Evolutionary conservation across 352 stramenopile genomes (phyloP).

Genomic region (Phytophthora cajani): DNA sequence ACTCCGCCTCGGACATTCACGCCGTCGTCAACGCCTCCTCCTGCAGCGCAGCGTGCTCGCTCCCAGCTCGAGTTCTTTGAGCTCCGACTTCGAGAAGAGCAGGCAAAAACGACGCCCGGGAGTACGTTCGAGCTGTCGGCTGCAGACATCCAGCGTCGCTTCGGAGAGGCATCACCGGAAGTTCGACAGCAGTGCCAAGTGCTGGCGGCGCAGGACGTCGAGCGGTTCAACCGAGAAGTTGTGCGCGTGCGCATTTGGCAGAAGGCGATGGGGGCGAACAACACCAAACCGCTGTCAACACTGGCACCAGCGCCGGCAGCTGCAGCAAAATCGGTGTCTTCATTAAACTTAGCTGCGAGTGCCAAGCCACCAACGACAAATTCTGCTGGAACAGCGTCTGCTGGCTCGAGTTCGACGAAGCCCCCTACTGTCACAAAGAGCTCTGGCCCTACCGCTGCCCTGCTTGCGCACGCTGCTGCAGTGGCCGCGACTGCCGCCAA

Average conservation of each 20-base stretch:
- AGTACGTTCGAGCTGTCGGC: slow-evolving; percentile 14
- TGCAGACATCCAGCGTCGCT: slow-evolving; percentile 42
- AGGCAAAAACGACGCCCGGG: neutral
- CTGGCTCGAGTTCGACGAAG: neutral
- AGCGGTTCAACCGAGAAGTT: slow-evolving; percentile 69
- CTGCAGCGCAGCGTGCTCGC: slow-evolving; percentile 36
- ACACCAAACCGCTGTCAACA: slow-evolving; percentile 6
- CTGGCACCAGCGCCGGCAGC: neutral
- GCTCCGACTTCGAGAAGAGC: slow-evolving; percentile 32
- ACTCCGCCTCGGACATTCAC: slow-evolving; percentile 32
- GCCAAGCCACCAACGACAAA: neutral
- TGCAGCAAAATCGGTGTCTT: neutral
- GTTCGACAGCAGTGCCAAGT: slow-evolving; percentile 52
- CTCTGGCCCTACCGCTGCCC: slow-evolving; percentile 16
- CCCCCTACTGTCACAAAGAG: neutral
- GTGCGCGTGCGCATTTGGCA: slow-evolving; percentile 67
- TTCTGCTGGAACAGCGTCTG: neutral
- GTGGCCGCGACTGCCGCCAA: slow-evolving; percentile 23
- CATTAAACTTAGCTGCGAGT: neutral
- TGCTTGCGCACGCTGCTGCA: slow-evolving; percentile 28
- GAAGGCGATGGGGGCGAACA: slow-evolving; percentile 47
- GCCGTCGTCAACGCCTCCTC: slow-evolving; percentile 51
- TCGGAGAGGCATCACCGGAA: slow-evolving; percentile 30
- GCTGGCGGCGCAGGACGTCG: slow-evolving; percentile 52
- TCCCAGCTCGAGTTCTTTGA: slow-evolving; percentile 55